Evolutionary conservation across 176 grass and related monocot genomes (phyloP).

Genomic region (Avena insularis): DNA sequence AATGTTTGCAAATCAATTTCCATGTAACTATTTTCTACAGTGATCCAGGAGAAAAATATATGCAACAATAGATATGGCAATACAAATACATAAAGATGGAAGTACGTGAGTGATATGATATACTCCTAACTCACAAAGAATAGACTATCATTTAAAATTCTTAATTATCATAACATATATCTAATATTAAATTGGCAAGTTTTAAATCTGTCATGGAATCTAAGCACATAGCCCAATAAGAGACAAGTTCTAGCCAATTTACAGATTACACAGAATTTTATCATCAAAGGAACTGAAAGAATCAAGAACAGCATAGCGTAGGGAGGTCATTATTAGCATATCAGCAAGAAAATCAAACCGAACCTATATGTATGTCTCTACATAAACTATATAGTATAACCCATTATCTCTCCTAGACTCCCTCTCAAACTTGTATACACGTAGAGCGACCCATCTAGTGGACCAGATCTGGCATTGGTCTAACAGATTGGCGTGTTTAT

Average conservation of each 20-base stretch:
- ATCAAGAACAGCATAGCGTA: neutral
- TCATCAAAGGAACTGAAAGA: neutral
- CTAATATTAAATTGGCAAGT: neutral
- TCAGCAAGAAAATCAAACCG: neutral
- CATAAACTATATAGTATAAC: neutral
- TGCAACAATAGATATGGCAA: neutral
- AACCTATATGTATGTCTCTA: neutral
- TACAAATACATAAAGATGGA: slow-evolving; percentile 7
- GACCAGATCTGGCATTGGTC: neutral
- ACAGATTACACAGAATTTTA: slow-evolving; percentile 14
- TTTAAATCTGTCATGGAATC: neutral
- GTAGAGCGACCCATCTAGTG: neutral
- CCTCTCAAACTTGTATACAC: slow-evolving; percentile 21
- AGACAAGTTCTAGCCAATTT: slow-evolving; percentile 5
- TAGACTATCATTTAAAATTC: neutral
- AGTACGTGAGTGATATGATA: neutral
- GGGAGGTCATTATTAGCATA: neutral
- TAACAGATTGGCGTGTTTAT: slow-evolving; percentile 5
- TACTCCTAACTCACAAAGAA: neutral
- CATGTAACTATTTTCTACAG: slow-evolving; percentile 6
- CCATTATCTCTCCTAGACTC: neutral
- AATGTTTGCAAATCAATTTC: neutral
- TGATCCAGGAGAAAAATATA: slow-evolving; percentile 1
- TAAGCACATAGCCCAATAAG: neutral
- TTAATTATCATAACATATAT: slow-evolving; percentile 7